A percentile compares a stretch with the other conserved stretches of the same genome.
phyloP scores from a whole-genome alignment of 805 yeast genomes.

The Dipodascus geniculatus region DNA sequence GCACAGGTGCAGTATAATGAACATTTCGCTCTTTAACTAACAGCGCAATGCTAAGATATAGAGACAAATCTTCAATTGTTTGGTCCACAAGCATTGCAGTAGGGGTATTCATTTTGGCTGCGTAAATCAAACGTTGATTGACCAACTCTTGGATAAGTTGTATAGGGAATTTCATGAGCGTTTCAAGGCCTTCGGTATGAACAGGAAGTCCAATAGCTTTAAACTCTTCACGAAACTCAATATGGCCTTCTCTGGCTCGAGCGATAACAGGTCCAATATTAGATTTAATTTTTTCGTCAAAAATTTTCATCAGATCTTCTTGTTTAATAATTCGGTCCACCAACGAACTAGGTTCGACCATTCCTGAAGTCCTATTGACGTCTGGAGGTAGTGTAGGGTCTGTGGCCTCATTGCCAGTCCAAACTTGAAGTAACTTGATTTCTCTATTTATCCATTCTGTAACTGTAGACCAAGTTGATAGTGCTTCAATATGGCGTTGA shows the following conservation, averaged over 20 bases:
- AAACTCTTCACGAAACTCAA: conserved; percentile 49
- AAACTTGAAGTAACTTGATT: conserved; percentile 46
- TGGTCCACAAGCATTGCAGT: conserved; percentile 96
- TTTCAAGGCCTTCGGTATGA: conserved; percentile 44
- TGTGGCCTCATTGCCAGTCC: conserved; percentile 79
- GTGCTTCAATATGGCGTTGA: conserved; percentile 54
- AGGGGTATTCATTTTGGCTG: conserved; percentile 67
- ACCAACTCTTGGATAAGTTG: conserved; percentile 71
- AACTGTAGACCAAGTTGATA: conserved; percentile 74
- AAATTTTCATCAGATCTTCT: conserved; percentile 40
- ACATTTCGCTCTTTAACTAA: conserved; percentile 58
- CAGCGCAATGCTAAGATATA: conserved; percentile 66
- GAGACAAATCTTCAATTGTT: conserved; percentile 73
- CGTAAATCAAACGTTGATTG: conserved; percentile 60
- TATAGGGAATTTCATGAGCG: conserved; percentile 64
- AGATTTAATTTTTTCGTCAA: conserved; percentile 53
- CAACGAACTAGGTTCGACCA: conserved; percentile 32
- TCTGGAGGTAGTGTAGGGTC: conserved; percentile 41
- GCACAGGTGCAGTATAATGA: conserved; percentile 37
- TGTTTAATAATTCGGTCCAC: conserved; percentile 72
- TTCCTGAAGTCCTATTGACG: conserved; percentile 6
- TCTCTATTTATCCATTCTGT: conserved; percentile 58
- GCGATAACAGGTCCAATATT: conserved; percentile 72
- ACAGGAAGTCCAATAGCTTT: conserved; percentile 64
- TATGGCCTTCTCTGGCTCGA: conserved; percentile 61